phyloP scores from a whole-genome alignment of 768 basidiomycete species.

The Lactarius indigo region DNA sequence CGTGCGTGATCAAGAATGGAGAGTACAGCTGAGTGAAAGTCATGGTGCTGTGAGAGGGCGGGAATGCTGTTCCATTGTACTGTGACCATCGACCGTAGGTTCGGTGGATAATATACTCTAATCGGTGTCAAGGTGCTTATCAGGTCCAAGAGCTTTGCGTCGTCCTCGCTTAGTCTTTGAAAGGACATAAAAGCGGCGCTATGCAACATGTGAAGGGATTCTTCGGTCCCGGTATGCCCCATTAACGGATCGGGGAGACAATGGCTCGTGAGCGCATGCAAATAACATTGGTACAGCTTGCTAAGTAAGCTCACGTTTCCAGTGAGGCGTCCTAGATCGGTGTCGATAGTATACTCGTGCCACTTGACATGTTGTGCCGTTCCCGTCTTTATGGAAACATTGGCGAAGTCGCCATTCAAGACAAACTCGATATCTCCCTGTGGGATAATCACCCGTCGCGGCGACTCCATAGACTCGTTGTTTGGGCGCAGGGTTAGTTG shows the following conservation, averaged over 20 bases:
- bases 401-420: background rate
- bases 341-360: slow-evolving; percentile 34
- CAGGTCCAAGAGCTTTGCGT: background rate
- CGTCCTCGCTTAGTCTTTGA: slow-evolving; percentile 29
- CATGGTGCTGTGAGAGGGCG: slow-evolving; percentile 8
- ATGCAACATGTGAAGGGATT: slow-evolving; percentile 39
- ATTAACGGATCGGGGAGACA: slow-evolving; percentile 44
- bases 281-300: slow-evolving; percentile 38
- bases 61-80: slow-evolving; percentile 13
- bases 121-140: slow-evolving; percentile 1
- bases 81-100: background rate
- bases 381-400: background rate
- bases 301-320: slow-evolving; percentile 31
- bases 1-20: slow-evolving; percentile 7
- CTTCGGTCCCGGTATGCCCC: slow-evolving; percentile 40
- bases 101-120: slow-evolving; percentile 6
- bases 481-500: slow-evolving; percentile 26
- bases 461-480: background rate
- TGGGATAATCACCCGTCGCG: slow-evolving; percentile 14
- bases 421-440: slow-evolving; percentile 1
- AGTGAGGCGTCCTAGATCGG: slow-evolving; percentile 31
- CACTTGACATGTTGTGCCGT: slow-evolving; percentile 20
- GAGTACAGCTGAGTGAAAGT: background rate
- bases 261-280: slow-evolving; percentile 45
- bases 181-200: slow-evolving; percentile 42